Evolutionary conservation across 2,329 filamentous ascomycete species (phyloP).

Genomic region (Trichoderma polysporum): DNA sequence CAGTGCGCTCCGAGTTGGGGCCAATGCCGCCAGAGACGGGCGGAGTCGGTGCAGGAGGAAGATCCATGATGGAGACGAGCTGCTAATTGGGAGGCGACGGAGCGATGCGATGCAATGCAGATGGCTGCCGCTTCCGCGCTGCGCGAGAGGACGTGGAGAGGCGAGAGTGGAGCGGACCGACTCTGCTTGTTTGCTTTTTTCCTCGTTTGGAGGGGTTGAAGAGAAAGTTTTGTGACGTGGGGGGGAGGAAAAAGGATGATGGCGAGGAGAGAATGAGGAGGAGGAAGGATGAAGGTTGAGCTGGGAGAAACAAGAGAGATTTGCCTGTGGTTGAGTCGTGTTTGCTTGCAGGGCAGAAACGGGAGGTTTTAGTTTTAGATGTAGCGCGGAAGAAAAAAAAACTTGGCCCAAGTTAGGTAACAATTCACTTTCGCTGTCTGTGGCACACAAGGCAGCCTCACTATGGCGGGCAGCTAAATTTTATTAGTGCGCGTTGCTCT

Average conservation of each 20-base stretch:
- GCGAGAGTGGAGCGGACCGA: background rate
- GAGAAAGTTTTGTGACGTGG: background rate
- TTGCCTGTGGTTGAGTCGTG: background rate
- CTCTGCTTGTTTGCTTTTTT: background rate
- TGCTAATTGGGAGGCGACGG: constrained; percentile 19
- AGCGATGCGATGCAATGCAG: constrained; percentile 22
- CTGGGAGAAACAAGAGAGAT: background rate
- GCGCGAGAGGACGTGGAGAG: constrained; percentile 4
- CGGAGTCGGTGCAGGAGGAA: constrained; percentile 54
- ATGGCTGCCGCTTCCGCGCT: constrained; percentile 16
- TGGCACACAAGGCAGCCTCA: background rate
- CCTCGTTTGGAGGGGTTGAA: background rate
- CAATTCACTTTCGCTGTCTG: background rate
- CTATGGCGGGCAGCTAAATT: background rate
- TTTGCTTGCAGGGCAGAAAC: background rate
- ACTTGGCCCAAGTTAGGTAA: constrained; percentile 1
- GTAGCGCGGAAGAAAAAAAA: constrained; percentile 1
- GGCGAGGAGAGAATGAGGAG: background rate
- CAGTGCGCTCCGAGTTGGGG: constrained; percentile 48
- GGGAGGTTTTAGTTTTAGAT: too few species aligned
- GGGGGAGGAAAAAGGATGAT: background rate
- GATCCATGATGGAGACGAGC: constrained; percentile 36
- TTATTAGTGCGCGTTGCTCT: background rate
- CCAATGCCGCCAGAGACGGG: constrained; percentile 43
- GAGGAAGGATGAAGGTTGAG: background rate